Base-by-base conservation (phyloP, 2,329 filamentous ascomycete genomes). In the Zasmidium citrigriseum region DNA sequence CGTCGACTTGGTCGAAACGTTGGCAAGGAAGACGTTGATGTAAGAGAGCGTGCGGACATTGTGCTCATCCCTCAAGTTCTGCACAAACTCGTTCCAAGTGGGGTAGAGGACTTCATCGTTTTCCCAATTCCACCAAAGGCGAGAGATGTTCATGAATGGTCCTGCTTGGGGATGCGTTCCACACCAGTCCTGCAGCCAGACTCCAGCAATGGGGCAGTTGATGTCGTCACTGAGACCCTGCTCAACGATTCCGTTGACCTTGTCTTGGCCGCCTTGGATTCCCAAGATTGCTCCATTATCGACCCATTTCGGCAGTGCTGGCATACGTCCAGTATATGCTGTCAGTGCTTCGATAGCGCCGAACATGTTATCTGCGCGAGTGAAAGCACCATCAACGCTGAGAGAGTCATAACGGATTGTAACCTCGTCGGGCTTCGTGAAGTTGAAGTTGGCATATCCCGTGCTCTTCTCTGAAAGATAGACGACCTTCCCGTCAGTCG, bases 51-150 rank as follows among this genome's bases (percentile, higher is more conserved):
- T 69, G 11, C 67, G 65, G 11, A 75, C 69, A 22, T 70, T 70
- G 59, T 74, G 64, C 53, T 69, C 23, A 25, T 71, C 66, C 1
- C 69, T 68, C 4, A 75, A 60, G 22, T 66, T 52, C 51, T 74
- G 72, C 4, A 75, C 73, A 51, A 74, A 75, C 4, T 71, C 54
- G n/a, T 61, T 61, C 73, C 72, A 75, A 1, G 62, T 68, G 0
- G 73, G 73, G 54, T 75, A 76, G 1, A 75, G 67, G 4, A 61
- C 54, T 10, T 63, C 61, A 53, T 76, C 73, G 18, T 69, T 65
- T 58, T 76, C 73, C 73, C 73, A 75, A 55, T 76, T 76, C 73
- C 73, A 76, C 73, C 73, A 75, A 2, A 76, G 67, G 25, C 73
- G 67, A 16, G 70, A 72, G 34, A 76, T 68, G 53, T 72, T 72